Conservation (phyloP, 176 grass and related monocot species). For the Bromus sterilis region DNA sequence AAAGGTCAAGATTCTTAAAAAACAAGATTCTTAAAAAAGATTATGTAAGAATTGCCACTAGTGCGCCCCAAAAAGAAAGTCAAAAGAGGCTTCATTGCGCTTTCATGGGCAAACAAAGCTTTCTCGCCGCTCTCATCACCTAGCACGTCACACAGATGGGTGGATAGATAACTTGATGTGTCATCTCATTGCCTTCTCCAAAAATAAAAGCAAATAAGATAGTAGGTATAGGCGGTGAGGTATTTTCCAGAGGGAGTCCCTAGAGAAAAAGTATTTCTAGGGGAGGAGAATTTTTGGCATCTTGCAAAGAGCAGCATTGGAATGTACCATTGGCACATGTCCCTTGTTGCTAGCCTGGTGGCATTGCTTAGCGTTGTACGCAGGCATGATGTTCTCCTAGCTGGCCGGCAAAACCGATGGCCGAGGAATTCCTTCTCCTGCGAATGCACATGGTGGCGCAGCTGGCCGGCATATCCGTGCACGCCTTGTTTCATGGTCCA, state of each 20-base stretch:
- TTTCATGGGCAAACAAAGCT: not conserved
- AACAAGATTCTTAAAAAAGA: not conserved
- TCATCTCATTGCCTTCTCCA: not conserved
- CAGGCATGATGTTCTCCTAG: not conserved
- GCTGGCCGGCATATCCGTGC: not conserved
- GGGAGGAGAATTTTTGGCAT: not conserved
- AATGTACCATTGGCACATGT: not conserved
- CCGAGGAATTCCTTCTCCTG: not conserved
- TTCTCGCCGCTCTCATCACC: not conserved
- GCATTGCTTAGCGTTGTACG: not conserved
- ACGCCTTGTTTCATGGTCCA: not conserved
- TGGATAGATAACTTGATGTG: not conserved
- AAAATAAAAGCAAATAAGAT: not conserved
- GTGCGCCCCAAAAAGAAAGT: not conserved
- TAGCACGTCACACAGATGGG: not conserved
- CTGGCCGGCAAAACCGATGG: not conserved
- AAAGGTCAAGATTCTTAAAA: not conserved
- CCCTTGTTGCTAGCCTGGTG: slow-evolving; percentile 10
- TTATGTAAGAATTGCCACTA: not conserved
- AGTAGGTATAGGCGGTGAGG: not conserved
- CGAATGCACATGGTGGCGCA: slow-evolving; percentile 19
- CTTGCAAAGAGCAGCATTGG: not conserved
- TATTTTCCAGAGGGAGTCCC: not conserved
- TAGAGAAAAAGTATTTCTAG: not conserved
- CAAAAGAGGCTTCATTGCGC: not conserved